Conservation (phyloP, 805 yeast genomes). For the Saccharomyces jurei region DNA sequence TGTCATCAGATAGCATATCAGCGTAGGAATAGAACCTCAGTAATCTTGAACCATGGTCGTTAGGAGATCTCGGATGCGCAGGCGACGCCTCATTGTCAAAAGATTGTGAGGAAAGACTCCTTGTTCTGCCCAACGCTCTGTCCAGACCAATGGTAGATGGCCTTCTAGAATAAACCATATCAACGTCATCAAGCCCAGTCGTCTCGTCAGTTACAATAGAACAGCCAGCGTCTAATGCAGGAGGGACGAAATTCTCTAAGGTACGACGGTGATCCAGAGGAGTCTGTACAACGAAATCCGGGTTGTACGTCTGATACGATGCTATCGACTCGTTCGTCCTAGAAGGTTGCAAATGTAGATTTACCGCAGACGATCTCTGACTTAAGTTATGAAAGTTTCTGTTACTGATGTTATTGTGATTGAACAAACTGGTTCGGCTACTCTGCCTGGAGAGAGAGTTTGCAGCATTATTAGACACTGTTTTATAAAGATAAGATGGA, state of each 20-base stretch:
- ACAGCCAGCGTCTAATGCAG: constrained; percentile 72
- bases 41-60: constrained; percentile 11
- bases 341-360: background rate
- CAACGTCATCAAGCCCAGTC: constrained; percentile 61
- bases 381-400: background rate
- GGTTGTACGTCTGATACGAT: background rate
- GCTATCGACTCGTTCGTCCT: background rate
- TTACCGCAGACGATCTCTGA: background rate
- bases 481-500: constrained; percentile 24
- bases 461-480: background rate
- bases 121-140: constrained; percentile 33
- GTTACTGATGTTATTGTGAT: background rate
- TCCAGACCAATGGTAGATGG: constrained; percentile 45
- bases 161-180: constrained; percentile 60
- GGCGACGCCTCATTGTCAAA: background rate
- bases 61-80: constrained; percentile 2
- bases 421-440: background rate
- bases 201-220: constrained; percentile 52
- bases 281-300: background rate
- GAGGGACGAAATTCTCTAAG: constrained; percentile 64
- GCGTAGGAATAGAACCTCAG: constrained; percentile 66
- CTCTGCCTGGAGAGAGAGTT: background rate
- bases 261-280: constrained; percentile 31
- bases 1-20: constrained; percentile 62
- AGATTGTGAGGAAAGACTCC: constrained; percentile 19